Percentiles rank a stretch among this genome's conserved stretches.
phyloP scores from a whole-genome alignment of 108 stramenopile genomes.

The Skeletonema menzelii region DNA sequence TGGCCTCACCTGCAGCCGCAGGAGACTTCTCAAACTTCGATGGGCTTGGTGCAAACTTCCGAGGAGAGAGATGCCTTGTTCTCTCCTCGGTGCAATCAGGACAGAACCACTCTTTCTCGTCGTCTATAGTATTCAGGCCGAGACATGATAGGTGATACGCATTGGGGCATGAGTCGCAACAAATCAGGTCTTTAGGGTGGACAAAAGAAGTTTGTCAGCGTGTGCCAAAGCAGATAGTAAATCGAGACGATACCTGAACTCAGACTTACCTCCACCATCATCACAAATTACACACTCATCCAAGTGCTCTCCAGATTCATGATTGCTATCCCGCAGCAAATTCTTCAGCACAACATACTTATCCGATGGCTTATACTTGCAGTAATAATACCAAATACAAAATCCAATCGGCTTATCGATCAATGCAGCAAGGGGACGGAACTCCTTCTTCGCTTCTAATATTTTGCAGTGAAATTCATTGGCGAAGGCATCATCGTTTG shows the following conservation, averaged over 20 bases:
- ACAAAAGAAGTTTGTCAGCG: not conserved
- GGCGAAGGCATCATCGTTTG: slow-evolving; percentile 12
- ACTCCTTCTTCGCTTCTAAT: slow-evolving; percentile 23
- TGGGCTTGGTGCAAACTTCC: not conserved
- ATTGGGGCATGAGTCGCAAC: slow-evolving; percentile 18
- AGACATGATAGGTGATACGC: slow-evolving; percentile 15
- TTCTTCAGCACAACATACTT: slow-evolving; percentile 9
- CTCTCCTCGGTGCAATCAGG: not conserved
- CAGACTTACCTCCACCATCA: slow-evolving; percentile 26
- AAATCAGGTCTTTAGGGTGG: slow-evolving; percentile 9
- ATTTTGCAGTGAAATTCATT: slow-evolving; percentile 23
- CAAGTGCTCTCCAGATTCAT: slow-evolving; percentile 1
- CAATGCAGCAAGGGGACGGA: slow-evolving; percentile 9
- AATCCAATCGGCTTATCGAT: slow-evolving; percentile 23
- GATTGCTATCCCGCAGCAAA: not conserved
- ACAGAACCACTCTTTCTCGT: not conserved
- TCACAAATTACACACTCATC: slow-evolving; percentile 25
- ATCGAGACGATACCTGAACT: too few species aligned
- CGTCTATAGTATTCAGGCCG: not conserved
- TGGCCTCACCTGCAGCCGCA: not conserved
- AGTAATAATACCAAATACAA: slow-evolving; percentile 44
- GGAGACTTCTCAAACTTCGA: not conserved
- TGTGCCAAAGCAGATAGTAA: not conserved
- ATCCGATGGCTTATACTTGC: slow-evolving; percentile 24
- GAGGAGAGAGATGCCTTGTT: not conserved